These are phyloP conservation scores for Cruciata laevipes DNA, from an alignment of 257 asterid species.

Conservation along the genomic window DNA sequence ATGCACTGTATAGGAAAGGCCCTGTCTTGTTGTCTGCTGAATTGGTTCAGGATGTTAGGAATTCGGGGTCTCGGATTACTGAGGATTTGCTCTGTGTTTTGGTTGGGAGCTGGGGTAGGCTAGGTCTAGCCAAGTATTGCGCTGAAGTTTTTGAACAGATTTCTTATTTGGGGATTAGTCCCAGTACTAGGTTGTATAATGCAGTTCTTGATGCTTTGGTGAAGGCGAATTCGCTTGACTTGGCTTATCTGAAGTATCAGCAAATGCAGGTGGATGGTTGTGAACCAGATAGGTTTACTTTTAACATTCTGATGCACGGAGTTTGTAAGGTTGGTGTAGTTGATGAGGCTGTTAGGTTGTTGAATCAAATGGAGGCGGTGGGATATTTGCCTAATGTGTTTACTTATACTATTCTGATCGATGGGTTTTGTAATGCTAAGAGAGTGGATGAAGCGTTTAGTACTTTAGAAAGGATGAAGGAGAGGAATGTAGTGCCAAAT, in stretches of 20 bases:
- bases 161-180: constrained; percentile 65
- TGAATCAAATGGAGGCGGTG: constrained; percentile 80
- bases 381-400: constrained; percentile 66
- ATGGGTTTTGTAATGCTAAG: constrained; percentile 67
- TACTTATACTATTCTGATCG: constrained; percentile 69
- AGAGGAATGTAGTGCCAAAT: constrained; percentile 52
- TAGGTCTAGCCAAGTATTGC: constrained; percentile 81
- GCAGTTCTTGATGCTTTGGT: constrained; percentile 80
- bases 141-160: constrained; percentile 76
- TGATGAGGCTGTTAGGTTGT: constrained; percentile 80
- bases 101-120: constrained; percentile 86
- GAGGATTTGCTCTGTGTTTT: constrained; percentile 64
- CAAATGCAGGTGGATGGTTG: constrained; percentile 89
- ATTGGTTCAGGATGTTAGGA: constrained; percentile 49
- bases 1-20: constrained; percentile 58
- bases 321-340: constrained; percentile 84
- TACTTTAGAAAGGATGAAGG: constrained; percentile 60
- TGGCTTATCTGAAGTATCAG: constrained; percentile 92
- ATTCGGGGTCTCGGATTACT: constrained; percentile 47
- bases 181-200: constrained; percentile 81
- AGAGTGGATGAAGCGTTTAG: constrained; percentile 57
- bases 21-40: constrained; percentile 73
- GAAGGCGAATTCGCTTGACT: constrained; percentile 80
- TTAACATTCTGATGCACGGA: constrained; percentile 83
- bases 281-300: constrained; percentile 71